Conservation (phyloP, 768 basidiomycete genomes). For the Russula griseocarnosa region DNA sequence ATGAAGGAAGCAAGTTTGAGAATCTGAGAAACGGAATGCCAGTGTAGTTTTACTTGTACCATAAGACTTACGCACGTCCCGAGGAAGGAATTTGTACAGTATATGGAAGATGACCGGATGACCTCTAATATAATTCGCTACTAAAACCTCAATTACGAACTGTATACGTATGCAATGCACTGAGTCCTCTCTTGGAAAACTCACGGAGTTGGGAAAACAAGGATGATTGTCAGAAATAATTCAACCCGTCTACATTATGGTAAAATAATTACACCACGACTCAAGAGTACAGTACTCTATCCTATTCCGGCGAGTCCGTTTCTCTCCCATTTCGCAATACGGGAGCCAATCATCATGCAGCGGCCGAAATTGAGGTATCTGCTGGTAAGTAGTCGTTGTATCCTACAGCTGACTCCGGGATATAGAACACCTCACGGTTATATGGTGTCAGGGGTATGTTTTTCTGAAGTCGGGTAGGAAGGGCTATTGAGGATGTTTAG, state of each 20-base stretch:
- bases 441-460: constrained; percentile 31
- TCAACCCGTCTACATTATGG: no score
- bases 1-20: constrained; percentile 71
- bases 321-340: neutral
- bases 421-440: constrained; percentile 29
- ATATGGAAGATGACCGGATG: no score
- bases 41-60: neutral
- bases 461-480: constrained; percentile 32
- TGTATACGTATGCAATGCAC: neutral
- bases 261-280: no score
- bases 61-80: neutral
- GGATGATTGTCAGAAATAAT: no score
- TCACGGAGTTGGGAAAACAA: neutral
- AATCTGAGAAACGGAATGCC: constrained; percentile 73
- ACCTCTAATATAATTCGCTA: no score
- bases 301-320: no score
- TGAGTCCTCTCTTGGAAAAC: no score
- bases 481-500: constrained; percentile 30
- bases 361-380: neutral
- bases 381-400: neutral
- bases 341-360: neutral
- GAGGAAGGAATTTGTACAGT: neutral
- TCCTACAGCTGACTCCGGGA: neutral
- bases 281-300: no score
- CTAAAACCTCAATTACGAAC: no score